Percentiles rank a stretch among this genome's conserved stretches.
phyloP scores from a whole-genome alignment of 2,329 filamentous ascomycete genomes.

The Aspergillus sp. region DNA sequence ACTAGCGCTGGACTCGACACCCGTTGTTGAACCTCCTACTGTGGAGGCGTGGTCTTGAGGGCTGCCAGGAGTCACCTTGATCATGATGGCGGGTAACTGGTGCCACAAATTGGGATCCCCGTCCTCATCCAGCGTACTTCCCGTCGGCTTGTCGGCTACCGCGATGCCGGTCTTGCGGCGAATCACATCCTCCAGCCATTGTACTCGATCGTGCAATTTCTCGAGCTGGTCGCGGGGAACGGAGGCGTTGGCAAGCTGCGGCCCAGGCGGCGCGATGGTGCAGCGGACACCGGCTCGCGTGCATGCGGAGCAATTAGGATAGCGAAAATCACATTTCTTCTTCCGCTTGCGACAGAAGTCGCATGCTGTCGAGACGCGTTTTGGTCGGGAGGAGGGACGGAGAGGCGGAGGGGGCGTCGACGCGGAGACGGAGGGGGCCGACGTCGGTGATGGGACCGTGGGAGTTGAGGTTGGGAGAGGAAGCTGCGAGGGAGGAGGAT shows the following conservation, averaged over 20 bases:
- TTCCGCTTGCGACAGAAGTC: slow-evolving; percentile 48
- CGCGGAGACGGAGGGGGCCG: neutral
- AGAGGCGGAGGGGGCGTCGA: slow-evolving; percentile 10
- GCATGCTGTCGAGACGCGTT: slow-evolving; percentile 46
- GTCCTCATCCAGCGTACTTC: slow-evolving; percentile 38
- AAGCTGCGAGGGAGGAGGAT: slow-evolving; percentile 18
- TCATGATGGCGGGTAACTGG: slow-evolving; percentile 42
- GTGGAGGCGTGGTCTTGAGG: slow-evolving; percentile 26
- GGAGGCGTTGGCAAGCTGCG: slow-evolving; percentile 42
- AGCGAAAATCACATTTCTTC: slow-evolving; percentile 49
- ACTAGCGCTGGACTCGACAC: slow-evolving; percentile 14
- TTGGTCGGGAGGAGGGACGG: slow-evolving; percentile 28
- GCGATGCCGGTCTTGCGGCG: slow-evolving; percentile 40
- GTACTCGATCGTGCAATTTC: slow-evolving; percentile 44
- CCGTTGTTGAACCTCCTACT: slow-evolving; percentile 18
- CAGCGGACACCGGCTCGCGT: slow-evolving; percentile 46
- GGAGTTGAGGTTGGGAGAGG: slow-evolving; percentile 9
- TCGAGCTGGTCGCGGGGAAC: slow-evolving; percentile 46
- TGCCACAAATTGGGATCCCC: slow-evolving; percentile 45
- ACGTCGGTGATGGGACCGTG: slow-evolving; percentile 1
- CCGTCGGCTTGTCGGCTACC: slow-evolving; percentile 39
- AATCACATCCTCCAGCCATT: slow-evolving; percentile 45
- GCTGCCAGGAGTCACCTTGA: slow-evolving; percentile 38
- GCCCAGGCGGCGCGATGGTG: slow-evolving; percentile 44
- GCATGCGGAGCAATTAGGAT: slow-evolving; percentile 46